Conservation (phyloP, 306 rosid genomes). For the Prunus salicina region DNA sequence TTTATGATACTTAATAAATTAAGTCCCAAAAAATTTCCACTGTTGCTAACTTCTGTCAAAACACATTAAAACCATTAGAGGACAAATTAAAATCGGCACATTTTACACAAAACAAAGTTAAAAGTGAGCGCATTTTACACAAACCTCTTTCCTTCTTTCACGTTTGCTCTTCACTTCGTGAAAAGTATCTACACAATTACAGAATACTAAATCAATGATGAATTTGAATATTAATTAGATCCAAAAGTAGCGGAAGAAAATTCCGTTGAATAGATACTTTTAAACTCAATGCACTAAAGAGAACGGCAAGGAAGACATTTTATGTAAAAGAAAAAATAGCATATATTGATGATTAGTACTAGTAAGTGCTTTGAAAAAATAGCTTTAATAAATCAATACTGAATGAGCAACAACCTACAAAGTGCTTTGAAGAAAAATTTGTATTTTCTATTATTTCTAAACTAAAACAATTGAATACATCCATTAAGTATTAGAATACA, state of each 20-base stretch:
- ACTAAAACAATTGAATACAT: background rate
- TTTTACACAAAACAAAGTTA: background rate
- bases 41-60: background rate
- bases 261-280: background rate
- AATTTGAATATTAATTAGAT: background rate
- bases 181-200: constrained; percentile 58
- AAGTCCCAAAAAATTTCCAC: background rate
- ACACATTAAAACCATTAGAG: background rate
- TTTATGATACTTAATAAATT: background rate
- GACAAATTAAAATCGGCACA: background rate
- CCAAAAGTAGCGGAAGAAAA: background rate
- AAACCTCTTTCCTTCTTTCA: constrained; percentile 80
- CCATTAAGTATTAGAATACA: no score
- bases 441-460: no score
- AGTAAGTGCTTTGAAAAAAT: no score
- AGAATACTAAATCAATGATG: constrained; percentile 18
- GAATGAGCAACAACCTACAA: background rate
- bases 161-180: constrained; percentile 83
- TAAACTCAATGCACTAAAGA: background rate
- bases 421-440: background rate
- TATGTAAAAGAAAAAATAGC: background rate
- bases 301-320: background rate
- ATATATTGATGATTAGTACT: background rate
- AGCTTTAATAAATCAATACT: background rate
- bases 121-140: constrained; percentile 1